Percentiles rank a stretch among this genome's conserved stretches.
Evolutionary conservation across 306 rosid species (phyloP).

Genomic region (Castanospermum australe): DNA sequence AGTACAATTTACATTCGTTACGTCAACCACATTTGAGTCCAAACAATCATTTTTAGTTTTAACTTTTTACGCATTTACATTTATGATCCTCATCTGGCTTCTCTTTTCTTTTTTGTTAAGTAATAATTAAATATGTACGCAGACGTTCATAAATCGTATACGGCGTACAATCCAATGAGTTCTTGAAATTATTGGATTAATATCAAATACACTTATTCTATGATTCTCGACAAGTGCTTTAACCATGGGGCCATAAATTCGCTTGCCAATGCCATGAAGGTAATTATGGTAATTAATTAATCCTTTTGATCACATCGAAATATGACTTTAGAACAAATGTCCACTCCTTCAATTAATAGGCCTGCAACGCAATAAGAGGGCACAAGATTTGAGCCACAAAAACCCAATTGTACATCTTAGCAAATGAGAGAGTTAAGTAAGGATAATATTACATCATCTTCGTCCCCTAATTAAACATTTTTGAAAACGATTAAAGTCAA

Average conservation of each 20-base stretch:
- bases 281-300: background rate
- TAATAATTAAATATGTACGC: too few relatives aligned
- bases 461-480: background rate
- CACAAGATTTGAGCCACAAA: background rate
- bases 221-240: background rate
- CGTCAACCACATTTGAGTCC: too few relatives aligned
- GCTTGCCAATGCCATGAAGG: slow-evolving; percentile 6
- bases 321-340: background rate
- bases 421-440: background rate
- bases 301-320: background rate
- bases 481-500: background rate
- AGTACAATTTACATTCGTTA: too few relatives aligned
- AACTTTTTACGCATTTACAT: too few relatives aligned
- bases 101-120: too few relatives aligned
- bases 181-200: too few relatives aligned
- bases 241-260: background rate
- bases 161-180: too few relatives aligned
- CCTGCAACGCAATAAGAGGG: background rate
- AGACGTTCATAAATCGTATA: too few relatives aligned
- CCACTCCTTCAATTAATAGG: background rate
- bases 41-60: too few relatives aligned
- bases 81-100: too few relatives aligned
- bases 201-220: background rate
- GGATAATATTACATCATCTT: slow-evolving; percentile 21
- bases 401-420: background rate